Percentiles rank a stretch among this genome's conserved stretches.
Evolutionary conservation across 805 yeast genomes (phyloP).

Genomic region (Ogataea pilisensis): DNA sequence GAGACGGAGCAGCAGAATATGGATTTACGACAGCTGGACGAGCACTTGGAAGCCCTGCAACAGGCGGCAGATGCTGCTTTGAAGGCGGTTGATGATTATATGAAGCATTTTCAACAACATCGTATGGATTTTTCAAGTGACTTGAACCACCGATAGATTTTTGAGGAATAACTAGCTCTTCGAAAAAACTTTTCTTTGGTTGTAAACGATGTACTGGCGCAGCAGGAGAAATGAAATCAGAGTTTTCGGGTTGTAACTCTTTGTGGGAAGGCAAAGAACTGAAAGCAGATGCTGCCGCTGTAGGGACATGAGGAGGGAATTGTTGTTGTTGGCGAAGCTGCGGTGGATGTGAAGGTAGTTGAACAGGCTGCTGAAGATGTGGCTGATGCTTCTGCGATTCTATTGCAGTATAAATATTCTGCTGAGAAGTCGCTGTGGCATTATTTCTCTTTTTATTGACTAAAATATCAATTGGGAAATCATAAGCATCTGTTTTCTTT

Average conservation of each 20-base stretch:
- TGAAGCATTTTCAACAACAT: slow-evolving; percentile 9
- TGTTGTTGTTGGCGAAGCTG: no score
- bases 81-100: not conserved
- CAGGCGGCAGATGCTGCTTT: not conserved
- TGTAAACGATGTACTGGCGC: slow-evolving; percentile 8
- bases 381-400: slow-evolving; percentile 16
- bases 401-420: slow-evolving; percentile 26
- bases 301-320: no score
- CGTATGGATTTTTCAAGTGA: slow-evolving; percentile 26
- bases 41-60: not conserved
- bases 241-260: no score
- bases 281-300: no score
- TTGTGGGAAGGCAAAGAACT: no score
- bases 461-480: slow-evolving; percentile 59
- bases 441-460: slow-evolving; percentile 36
- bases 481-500: slow-evolving; percentile 72
- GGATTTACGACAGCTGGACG: slow-evolving; percentile 1
- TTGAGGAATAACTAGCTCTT: slow-evolving; percentile 46
- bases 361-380: slow-evolving; percentile 4
- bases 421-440: slow-evolving; percentile 33
- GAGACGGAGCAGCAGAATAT: slow-evolving; percentile 3
- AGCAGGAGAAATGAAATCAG: no score
- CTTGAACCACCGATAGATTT: slow-evolving; percentile 5
- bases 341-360: no score
- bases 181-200: slow-evolving; percentile 47